Evolutionary conservation across 2,329 filamentous ascomycete species (phyloP), one percentile per base, ranked within the genome.

Genomic region (Trichoderma hamatum): DNA sequence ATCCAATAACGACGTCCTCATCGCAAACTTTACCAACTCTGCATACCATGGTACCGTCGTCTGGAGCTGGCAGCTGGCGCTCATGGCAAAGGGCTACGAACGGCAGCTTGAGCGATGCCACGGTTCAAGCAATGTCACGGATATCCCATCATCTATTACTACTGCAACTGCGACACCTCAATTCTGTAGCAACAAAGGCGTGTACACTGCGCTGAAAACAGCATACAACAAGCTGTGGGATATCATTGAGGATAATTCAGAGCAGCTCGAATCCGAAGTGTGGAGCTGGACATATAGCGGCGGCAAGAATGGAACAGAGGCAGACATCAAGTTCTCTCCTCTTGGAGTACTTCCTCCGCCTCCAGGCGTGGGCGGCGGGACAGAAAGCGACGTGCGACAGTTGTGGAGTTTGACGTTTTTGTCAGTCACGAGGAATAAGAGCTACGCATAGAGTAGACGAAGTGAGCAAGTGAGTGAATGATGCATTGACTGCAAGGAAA

Each of bases 191-290:
- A 77, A 88, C 62, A 30, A 71, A 0, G 66, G 61, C 0, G 81
- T 90, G 0, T 78, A 83, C 1, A 85, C 84, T 58, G 68, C 75
- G 1, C 75, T 88, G 5, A 76, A 78, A 32, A 70, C 71, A 0
- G 88, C 88, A 0, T 90, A 90, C 72, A 88, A 88, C 70, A 77
- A 80, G 3, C 80, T 90, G 0, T 90, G 88, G 88, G 84, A 89
- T 72, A 78, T 84, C 0, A 88, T 90, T 36, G 86, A 89, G 34
- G 79, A 79, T 0, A 90, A 90, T 69, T 60, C 32, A 0, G 59
- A 72, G 2, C 81, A 86, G 66, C 75, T 90, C 16, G 85, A 84
- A 69, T 81, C 80, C 1, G 88, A 90, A 73, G 86, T 90, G 0
- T 90, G 89, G 88, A 88, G 84, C 62, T 90, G 87, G 88, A 80